phyloP scores from a whole-genome alignment of 2,329 filamentous ascomycete species.

The Colletotrichum echinochloae region DNA sequence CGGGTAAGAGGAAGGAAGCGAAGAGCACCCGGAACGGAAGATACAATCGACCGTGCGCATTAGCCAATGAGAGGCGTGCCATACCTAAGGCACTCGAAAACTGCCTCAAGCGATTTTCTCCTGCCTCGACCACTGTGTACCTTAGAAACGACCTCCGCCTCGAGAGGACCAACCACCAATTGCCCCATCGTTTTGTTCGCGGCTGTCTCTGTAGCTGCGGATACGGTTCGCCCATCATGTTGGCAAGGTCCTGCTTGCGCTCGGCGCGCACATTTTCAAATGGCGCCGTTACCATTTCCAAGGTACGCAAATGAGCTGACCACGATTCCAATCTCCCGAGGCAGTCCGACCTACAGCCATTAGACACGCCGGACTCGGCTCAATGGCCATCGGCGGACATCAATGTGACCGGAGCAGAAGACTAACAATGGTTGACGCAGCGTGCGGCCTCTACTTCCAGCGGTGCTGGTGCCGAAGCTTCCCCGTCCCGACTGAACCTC shows the following conservation, averaged over 20 bases:
- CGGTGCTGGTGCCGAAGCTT: slow-evolving; percentile 75
- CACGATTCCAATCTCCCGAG: slow-evolving; percentile 51
- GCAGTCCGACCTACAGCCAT: slow-evolving; percentile 44
- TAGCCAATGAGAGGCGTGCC: slow-evolving; percentile 34
- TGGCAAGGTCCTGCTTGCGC: slow-evolving; percentile 92
- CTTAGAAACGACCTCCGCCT: slow-evolving; percentile 41
- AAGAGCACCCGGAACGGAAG: slow-evolving; percentile 37
- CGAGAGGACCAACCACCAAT: slow-evolving; percentile 48
- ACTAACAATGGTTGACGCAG: slow-evolving; percentile 59
- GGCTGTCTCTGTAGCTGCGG: slow-evolving; percentile 52
- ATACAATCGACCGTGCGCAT: slow-evolving; percentile 33
- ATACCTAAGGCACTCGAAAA: slow-evolving; percentile 42
- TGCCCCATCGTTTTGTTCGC: slow-evolving; percentile 51
- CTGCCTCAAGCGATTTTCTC: slow-evolving; percentile 42
- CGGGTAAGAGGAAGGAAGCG: slow-evolving; percentile 33
- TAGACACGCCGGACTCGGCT: slow-evolving; percentile 32
- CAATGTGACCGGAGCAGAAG: slow-evolving; percentile 43
- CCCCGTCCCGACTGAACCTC: slow-evolving; percentile 85
- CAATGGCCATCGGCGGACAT: slow-evolving; percentile 42
- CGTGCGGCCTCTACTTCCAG: slow-evolving; percentile 80
- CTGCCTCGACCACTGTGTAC: slow-evolving; percentile 36
- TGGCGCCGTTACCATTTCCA: slow-evolving; percentile 77
- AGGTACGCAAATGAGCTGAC: slow-evolving; percentile 71
- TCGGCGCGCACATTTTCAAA: slow-evolving; percentile 87
- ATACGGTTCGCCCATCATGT: slow-evolving; percentile 76